Evolutionary conservation across 2,329 filamentous ascomycete species (phyloP), one percentile per base, ranked within the genome.

Genomic region (Cadophora malorum): DNA sequence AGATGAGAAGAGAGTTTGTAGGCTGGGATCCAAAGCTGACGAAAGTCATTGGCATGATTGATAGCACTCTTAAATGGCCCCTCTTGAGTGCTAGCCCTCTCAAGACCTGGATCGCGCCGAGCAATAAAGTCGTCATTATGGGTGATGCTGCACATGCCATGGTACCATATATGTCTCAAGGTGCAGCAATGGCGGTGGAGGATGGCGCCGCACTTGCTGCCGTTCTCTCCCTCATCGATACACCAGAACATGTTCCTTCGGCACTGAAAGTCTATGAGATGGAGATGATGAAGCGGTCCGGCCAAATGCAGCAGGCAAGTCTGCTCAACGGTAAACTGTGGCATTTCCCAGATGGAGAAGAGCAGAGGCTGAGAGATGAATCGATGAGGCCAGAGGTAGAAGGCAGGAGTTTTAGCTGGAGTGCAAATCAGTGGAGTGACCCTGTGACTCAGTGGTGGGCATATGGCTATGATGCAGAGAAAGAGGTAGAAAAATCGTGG

Each of bases 131-230:
- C 1, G n/a, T 70, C 9, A 66, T 73, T 1, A 52, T 72, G 28
- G 66, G 68, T 0, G 67, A 69, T 62, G 64, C 69, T 8, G 64
- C 63, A 0, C 69, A 72, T 16, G 71, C 80, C 5, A 69, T 71
- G 63, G 81, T 71, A 7, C 88, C 88, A 0, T 88, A 90, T 76
- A 79, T 90, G 64, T 86, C 85, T 0, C 88, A 90, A 76, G 88
- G 88, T 9, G 88, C 88, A 0, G 88, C 88, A 0, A 87, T 90
- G 74, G 87, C 88, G 0, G 87, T 90, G 64, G 88, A 90, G 76
- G 88, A 90, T 70, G 86, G 83, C 0, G 86, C 84, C 0, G 86
- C 88, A 0, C 76, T 89, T 0, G 83, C 80, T 0, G 83, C 84
- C 0, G 82, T 84, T 1, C 80, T 89, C 0, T 74, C 80, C 0